A percentile compares a stretch with the other conserved stretches of the same genome.
These are phyloP conservation scores for Alternaria hordeiaustralica DNA, from an alignment of 2,329 filamentous ascomycete genomes.

Conservation along the genomic window DNA sequence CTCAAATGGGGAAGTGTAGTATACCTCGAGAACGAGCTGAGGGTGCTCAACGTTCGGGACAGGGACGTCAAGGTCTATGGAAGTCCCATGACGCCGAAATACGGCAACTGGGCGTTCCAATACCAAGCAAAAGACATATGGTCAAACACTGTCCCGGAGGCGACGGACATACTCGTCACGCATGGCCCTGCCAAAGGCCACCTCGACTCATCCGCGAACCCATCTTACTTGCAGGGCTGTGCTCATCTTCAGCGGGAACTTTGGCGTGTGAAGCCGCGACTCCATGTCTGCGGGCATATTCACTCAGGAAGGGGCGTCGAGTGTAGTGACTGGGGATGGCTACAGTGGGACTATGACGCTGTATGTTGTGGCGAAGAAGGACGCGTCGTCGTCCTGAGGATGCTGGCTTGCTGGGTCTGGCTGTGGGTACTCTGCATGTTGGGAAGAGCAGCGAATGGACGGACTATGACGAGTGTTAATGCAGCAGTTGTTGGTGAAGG, in stretches of 20 bases:
- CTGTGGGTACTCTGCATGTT: constrained; percentile 3
- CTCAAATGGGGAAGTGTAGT: constrained; percentile 54
- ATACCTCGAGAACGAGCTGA: background rate
- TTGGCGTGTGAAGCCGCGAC: constrained; percentile 70
- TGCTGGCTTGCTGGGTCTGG: constrained; percentile 4
- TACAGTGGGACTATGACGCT: constrained; percentile 71
- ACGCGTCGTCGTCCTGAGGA: constrained; percentile 19
- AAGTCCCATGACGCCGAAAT: constrained; percentile 74
- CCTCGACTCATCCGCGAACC: constrained; percentile 54
- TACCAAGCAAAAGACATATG: constrained; percentile 71
- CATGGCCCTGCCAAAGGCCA: constrained; percentile 80
- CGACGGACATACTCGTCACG: constrained; percentile 78
- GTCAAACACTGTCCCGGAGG: constrained; percentile 68
- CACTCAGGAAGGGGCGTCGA: constrained; percentile 74
- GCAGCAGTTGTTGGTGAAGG: constrained; percentile 9
- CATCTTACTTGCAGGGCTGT: constrained; percentile 61
- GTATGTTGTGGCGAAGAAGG: constrained; percentile 37
- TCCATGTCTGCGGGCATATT: constrained; percentile 86
- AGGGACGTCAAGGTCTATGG: constrained; percentile 75
- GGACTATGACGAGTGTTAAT: constrained; percentile 17
- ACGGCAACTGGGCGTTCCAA: constrained; percentile 79
- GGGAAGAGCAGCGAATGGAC: background rate
- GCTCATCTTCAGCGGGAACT: constrained; percentile 70
- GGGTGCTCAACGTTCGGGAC: constrained; percentile 52
- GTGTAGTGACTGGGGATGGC: constrained; percentile 71